Conservation (phyloP, 129 eudicot genomes). For the Helichrysum umbraculigerum region DNA sequence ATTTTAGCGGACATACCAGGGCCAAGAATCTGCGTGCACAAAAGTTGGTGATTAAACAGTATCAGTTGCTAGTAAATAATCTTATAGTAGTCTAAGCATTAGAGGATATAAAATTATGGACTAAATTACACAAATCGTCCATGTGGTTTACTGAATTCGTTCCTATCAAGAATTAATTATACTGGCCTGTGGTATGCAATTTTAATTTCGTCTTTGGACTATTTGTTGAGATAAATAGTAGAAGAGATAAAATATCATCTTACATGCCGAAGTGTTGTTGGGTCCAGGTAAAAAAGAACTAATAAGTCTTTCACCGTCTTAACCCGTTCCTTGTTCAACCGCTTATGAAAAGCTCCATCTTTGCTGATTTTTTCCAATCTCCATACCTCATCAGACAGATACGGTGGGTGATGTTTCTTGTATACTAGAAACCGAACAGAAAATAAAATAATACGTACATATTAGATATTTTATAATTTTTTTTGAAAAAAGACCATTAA, state of each 20-base stretch:
- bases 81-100: neutral
- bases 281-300: conserved; percentile 52
- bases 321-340: conserved; percentile 63
- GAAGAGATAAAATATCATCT: conserved; percentile 36
- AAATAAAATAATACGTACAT: neutral
- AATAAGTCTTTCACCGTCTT: conserved; percentile 81
- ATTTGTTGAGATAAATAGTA: neutral
- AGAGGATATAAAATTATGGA: neutral
- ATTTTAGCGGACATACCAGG: conserved; percentile 87
- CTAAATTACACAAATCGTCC: neutral
- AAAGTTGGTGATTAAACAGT: conserved; percentile 1
- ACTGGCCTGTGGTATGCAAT: no score
- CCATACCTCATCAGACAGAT: conserved; percentile 87
- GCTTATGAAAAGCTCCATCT: conserved; percentile 95
- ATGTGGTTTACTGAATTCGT: no score
- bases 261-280: conserved; percentile 72
- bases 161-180: no score
- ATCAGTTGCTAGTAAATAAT: neutral
- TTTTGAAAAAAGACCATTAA: neutral
- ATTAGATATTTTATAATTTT: neutral
- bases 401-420: conserved; percentile 97
- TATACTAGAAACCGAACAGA: conserved; percentile 48
- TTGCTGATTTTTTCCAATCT: conserved; percentile 93
- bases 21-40: conserved; percentile 67
- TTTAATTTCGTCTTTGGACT: no score